A percentile compares a stretch with the other conserved stretches of the same genome.
Conservation (phyloP, 2,329 filamentous ascomycete species). For the Exophiala oligosperma region DNA sequence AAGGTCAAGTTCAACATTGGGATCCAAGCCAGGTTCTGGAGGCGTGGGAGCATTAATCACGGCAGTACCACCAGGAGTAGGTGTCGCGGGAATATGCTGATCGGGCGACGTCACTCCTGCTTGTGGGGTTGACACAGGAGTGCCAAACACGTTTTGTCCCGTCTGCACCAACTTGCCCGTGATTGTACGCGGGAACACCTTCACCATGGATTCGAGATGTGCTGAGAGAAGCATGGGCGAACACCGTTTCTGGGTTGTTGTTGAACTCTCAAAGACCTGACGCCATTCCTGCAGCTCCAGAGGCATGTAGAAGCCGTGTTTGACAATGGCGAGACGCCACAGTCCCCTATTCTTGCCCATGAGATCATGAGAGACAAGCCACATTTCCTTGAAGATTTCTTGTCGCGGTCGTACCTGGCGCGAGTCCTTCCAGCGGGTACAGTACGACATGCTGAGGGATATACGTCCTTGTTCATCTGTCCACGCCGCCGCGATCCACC, state of each 20-base stretch:
- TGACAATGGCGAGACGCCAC: constrained; percentile 59
- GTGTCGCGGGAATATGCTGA: constrained; percentile 42
- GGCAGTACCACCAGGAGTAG: constrained; percentile 28
- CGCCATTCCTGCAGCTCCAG: constrained; percentile 49
- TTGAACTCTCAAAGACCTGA: constrained; percentile 8
- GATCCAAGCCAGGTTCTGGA: constrained; percentile 21
- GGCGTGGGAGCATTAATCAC: constrained; percentile 29
- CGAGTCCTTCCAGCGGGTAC: constrained; percentile 38
- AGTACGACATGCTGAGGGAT: constrained; percentile 56
- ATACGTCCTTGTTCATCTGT: constrained; percentile 57
- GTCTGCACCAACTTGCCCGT: constrained; percentile 5
- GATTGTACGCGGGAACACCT: constrained; percentile 1
- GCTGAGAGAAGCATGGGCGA: constrained; percentile 20
- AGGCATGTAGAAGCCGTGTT: constrained; percentile 51
- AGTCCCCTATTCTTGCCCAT: constrained; percentile 52
- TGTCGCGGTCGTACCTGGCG: constrained; percentile 38
- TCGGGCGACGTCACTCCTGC: constrained; percentile 38
- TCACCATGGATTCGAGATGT: constrained; percentile 13
- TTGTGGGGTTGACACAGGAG: constrained; percentile 30
- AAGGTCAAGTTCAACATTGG: constrained; percentile 52
- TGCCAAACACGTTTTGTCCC: constrained; percentile 24
- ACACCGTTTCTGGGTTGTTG: constrained; percentile 11
- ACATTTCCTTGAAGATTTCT: constrained; percentile 58
- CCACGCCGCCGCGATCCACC: constrained; percentile 62
- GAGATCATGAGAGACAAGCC: constrained; percentile 57